Evolutionary conservation across 2,329 filamentous ascomycete genomes (phyloP).

Genomic region (Byssoonygena ceratinophila): DNA sequence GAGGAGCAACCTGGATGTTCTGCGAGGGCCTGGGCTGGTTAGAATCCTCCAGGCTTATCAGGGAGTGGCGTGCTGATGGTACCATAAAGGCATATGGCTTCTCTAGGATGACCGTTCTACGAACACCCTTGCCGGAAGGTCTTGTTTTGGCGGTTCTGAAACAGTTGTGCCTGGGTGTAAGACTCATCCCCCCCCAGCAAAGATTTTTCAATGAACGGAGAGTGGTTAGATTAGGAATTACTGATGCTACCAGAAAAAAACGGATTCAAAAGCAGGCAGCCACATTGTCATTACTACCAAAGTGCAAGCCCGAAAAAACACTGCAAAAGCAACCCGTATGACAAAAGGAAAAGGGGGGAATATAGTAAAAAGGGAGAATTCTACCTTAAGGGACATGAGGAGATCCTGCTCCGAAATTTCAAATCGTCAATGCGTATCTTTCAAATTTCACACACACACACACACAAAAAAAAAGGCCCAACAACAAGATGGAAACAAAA

Average conservation of each 20-base stretch:
- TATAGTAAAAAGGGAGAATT: neutral
- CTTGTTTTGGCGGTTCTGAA: conserved; percentile 3
- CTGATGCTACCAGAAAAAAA: neutral
- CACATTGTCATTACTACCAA: conserved; percentile 7
- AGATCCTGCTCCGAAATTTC: conserved; percentile 10
- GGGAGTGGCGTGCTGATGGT: too few relatives aligned
- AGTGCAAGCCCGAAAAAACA: conserved; percentile 7
- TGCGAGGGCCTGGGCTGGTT: too few relatives aligned
- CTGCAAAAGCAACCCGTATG: neutral
- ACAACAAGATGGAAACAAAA: conserved; percentile 1
- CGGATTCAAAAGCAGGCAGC: conserved; percentile 4
- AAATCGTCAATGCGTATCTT: conserved; percentile 12
- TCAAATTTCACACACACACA: neutral
- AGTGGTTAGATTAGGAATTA: neutral
- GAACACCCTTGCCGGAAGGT: too few relatives aligned
- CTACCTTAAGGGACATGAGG: conserved; percentile 3
- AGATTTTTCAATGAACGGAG: too few relatives aligned
- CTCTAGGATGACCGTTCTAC: too few relatives aligned
- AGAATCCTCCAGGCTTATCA: too few relatives aligned
- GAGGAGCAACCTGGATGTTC: too few relatives aligned
- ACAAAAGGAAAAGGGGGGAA: neutral
- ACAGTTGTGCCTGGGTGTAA: neutral
- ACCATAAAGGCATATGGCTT: neutral
- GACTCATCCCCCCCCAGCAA: too few relatives aligned
- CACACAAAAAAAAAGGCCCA: too few relatives aligned